Base-by-base conservation (phyloP, 2,329 filamentous ascomycete species). In the Penicillium carneum region DNA sequence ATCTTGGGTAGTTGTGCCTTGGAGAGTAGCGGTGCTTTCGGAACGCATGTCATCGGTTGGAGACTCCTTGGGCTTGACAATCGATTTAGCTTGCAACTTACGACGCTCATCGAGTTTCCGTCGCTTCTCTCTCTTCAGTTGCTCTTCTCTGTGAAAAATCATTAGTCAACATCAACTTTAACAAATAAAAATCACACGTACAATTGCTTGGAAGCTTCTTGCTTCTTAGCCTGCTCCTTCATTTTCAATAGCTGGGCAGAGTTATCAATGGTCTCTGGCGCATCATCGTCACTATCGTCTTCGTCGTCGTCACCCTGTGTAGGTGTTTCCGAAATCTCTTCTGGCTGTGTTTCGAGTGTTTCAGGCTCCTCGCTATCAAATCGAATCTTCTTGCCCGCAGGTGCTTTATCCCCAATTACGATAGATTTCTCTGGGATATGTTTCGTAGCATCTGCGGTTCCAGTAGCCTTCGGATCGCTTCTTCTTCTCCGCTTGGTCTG, bases 341-440 rank as follows among this genome's bases (percentile, higher is more conserved):
- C 69, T 2, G 50, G 53, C 42, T 62, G 59, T 46, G 60, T 61
- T 42, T 67, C 59, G 23, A 68, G 61, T 1, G 68, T 71, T 26
- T 70, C 68, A 29, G 77, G 76, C 23, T 81, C 79, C 62, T 80
- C 78, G 59, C 77, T 80, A 36, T 68, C 78, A 56, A 81, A 81
- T 52, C 78, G 74, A 41, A 80, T 34, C 67, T 73, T 47, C 52
- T 70, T 65, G 4, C 69, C 62, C 8, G 51, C 64, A 46, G 63
- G 34, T 47, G 59, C 56, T 18, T 68, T 63, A 34, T 70, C 62
- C 7, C 61, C 62, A 16, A 67, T 62, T 11, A 62, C 47, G 12
- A 31, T 46, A 20, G 61, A 47, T 31, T 63, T 51, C 31, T 67
- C 57, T 18, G 20, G 31, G 4, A 59, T 61, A 16, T 62, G 59